These are phyloP conservation scores for Botryotinia calthae DNA, from an alignment of 2,329 filamentous ascomycete genomes.

Conservation along the genomic window DNA sequence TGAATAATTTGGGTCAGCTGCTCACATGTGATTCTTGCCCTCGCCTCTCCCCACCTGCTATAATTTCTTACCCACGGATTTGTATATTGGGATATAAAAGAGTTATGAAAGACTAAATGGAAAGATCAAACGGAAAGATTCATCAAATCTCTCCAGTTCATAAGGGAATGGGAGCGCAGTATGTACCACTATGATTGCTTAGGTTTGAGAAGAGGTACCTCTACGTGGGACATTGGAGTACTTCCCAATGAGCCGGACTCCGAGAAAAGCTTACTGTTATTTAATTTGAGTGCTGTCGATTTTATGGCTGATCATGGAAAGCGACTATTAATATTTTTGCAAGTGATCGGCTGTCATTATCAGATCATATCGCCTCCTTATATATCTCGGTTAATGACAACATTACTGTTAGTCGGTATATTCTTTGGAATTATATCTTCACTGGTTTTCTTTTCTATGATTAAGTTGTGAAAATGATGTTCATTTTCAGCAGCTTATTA, in stretches of 20 bases:
- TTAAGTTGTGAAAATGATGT: background rate
- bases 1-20: background rate
- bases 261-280: background rate
- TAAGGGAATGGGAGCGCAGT: background rate
- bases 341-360: background rate
- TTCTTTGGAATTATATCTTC: background rate
- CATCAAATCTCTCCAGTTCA: no score
- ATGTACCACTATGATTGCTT: background rate
- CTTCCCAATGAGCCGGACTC: background rate
- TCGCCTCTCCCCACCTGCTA: accelerated
- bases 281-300: background rate
- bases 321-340: accelerated
- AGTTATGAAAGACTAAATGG: background rate
- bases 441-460: background rate
- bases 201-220: background rate
- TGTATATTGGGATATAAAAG: background rate
- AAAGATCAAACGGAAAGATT: background rate
- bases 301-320: background rate
- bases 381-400: background rate
- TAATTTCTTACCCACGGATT: background rate
- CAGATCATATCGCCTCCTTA: background rate
- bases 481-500: background rate
- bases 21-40: background rate
- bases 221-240: background rate
- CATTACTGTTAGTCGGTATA: background rate